Evolutionary conservation across 768 basidiomycete genomes (phyloP), one percentile per base, ranked within the genome.

Genomic region (Leccinellum rugosiceps): DNA sequence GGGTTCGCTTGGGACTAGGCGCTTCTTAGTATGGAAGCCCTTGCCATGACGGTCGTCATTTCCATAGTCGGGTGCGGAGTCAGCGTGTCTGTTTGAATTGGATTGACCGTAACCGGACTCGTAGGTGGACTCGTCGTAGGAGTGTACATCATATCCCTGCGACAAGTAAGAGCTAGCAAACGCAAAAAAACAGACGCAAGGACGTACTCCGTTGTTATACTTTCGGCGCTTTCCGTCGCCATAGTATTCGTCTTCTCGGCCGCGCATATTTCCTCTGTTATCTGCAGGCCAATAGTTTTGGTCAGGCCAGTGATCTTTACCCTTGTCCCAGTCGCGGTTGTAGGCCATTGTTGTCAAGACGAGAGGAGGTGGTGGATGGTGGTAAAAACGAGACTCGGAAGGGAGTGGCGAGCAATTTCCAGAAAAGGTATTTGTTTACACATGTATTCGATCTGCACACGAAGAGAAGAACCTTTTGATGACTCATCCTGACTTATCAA

Each of bases 301-400:
- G 47, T 86, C 81, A 57, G 73, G 65, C 83, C 83, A 85, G 51
- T 53, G 38, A 47, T 84, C 81, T 73, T 91, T 92, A 52, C 89
- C 90, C 72, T 80, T 81, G 76, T 92, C 90, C 91, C 92, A 92
- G 78, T 92, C 90, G 62, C 92, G 85, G 74, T 88, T 88, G 74
- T 87, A 83, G 50, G 87, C 79, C 88, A 90, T 89, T 21, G 56
- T 53, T 23, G 63, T 55, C 28, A 50, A 41, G 8, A 63, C 8
- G 49, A 58, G 43, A 56, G 62, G 59, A 51, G 55, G 57, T 68
- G 61, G 38, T 31, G 30, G n/a, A n/a, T 38, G 38, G 56, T 63
- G 61, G 72, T 63, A 49, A 46, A 46, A 70, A 50, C 44, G 52
- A 66, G 68, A 48, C 62, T 45, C 25, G 51, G 53, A 13, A 31